These are phyloP conservation scores for Naganishia vaughanmartiniae DNA, from an alignment of 768 basidiomycete genomes.

Conservation along the genomic window DNA sequence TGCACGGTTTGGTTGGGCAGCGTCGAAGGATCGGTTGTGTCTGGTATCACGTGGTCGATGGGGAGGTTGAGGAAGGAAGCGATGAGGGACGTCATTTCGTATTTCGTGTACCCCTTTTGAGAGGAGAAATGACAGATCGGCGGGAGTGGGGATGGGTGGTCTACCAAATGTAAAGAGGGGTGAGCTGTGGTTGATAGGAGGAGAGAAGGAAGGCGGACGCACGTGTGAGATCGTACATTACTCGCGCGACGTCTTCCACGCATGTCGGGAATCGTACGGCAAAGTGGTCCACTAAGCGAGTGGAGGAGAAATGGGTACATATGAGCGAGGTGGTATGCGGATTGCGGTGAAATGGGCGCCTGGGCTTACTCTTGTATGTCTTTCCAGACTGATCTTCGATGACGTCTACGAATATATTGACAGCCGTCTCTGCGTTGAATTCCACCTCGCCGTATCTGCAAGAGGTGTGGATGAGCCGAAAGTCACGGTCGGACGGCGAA, in stretches of 20 bases:
- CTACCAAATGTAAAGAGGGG: constrained; percentile 40
- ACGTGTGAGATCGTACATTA: constrained; percentile 75
- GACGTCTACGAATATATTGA: constrained; percentile 83
- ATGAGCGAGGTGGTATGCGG: neutral
- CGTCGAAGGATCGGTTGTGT: constrained; percentile 62
- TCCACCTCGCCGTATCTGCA: constrained; percentile 82
- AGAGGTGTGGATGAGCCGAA: neutral
- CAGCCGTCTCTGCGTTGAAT: constrained; percentile 79
- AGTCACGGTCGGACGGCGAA: too few species aligned
- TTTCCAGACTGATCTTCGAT: constrained; percentile 84
- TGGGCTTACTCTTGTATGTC: constrained; percentile 65
- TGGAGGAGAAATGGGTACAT: neutral
- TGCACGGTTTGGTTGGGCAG: constrained; percentile 54
- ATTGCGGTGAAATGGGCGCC: neutral
- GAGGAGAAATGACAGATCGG: constrained; percentile 81
- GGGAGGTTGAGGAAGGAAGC: constrained; percentile 65
- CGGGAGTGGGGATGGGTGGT: constrained; percentile 58
- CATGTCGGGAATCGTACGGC: constrained; percentile 91
- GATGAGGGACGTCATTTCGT: constrained; percentile 74
- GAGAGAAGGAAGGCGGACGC: constrained; percentile 37
- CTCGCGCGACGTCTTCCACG: constrained; percentile 77
- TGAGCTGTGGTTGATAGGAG: constrained; percentile 9
- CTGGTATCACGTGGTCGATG: constrained; percentile 66
- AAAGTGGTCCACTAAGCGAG: constrained; percentile 72
- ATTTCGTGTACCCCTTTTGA: constrained; percentile 82